These are phyloP conservation scores for Boletus rubropictus DNA, from an alignment of 768 basidiomycete species.

Conservation along the genomic window DNA sequence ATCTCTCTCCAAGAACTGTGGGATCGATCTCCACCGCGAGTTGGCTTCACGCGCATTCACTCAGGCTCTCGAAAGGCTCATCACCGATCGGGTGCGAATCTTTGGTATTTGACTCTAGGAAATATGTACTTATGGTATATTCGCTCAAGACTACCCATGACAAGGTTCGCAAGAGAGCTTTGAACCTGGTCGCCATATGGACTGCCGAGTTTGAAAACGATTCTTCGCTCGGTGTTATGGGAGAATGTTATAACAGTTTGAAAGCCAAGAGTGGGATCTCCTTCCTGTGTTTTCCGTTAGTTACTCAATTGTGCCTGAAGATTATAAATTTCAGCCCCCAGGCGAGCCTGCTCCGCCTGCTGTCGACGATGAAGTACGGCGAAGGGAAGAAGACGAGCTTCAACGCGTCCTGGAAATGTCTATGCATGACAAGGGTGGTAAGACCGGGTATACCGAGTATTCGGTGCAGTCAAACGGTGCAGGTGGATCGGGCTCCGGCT, in stretches of 20 bases:
- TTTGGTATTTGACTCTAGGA: not conserved
- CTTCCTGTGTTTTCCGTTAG: not conserved
- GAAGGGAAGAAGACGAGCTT: slow-evolving; percentile 91
- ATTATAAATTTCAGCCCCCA: slow-evolving; percentile 63
- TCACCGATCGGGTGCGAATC: slow-evolving; percentile 74
- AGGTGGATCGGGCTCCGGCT: slow-evolving; percentile 28
- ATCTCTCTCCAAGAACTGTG: slow-evolving; percentile 88
- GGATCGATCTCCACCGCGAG: slow-evolving; percentile 74
- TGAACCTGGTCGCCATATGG: slow-evolving; percentile 77
- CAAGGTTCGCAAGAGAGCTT: slow-evolving; percentile 73
- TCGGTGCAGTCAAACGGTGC: slow-evolving; percentile 35
- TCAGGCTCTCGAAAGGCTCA: slow-evolving; percentile 76
- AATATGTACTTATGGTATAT: slow-evolving; percentile 10
- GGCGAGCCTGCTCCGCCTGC: slow-evolving; percentile 61
- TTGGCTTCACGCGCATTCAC: slow-evolving; percentile 89
- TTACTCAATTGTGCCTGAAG: slow-evolving; percentile 34
- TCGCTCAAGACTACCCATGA: slow-evolving; percentile 76
- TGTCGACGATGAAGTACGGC: slow-evolving; percentile 72
- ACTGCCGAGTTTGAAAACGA: slow-evolving; percentile 78
- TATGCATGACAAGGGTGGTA: slow-evolving; percentile 86
- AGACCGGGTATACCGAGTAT: slow-evolving; percentile 48
- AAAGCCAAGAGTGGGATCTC: slow-evolving; percentile 67
- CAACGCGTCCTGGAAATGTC: slow-evolving; percentile 89
- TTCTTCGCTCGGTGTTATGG: slow-evolving; percentile 79
- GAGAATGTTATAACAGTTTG: slow-evolving; percentile 77